phyloP scores from a whole-genome alignment of 169 alveolate genomes.

The Eimeria mitis region DNA sequence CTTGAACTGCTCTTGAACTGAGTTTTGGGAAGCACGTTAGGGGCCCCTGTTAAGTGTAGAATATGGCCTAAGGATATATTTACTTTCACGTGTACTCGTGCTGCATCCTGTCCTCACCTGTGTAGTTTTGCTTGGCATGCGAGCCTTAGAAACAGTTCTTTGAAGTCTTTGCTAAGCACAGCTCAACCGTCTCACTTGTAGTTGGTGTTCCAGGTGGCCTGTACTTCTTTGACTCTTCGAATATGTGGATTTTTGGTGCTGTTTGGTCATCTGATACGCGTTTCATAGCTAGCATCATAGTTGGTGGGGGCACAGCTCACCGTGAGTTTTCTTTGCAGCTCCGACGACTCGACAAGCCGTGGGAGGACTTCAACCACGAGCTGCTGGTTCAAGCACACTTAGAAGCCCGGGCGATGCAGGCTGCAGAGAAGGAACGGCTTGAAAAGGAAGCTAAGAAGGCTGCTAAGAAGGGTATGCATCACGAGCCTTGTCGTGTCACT shows the following conservation, averaged over 20 bases:
- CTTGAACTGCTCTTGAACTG: neutral
- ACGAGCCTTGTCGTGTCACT: neutral
- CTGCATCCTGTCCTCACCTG: neutral
- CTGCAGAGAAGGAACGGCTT: constrained; percentile 53
- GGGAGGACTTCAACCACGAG: constrained; percentile 81
- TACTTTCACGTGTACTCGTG: neutral
- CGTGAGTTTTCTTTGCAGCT: constrained; percentile 45
- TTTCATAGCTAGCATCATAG: neutral
- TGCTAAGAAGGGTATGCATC: constrained; percentile 49
- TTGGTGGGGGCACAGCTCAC: no score
- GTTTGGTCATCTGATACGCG: neutral
- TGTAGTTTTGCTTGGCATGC: neutral
- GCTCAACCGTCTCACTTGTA: neutral
- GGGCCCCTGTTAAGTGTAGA: neutral
- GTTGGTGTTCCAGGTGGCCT: neutral
- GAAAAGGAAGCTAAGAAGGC: constrained; percentile 66
- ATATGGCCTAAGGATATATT: neutral
- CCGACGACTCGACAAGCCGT: constrained; percentile 73
- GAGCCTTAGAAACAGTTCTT: neutral
- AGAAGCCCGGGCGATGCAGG: constrained; percentile 67
- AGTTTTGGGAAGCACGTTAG: neutral
- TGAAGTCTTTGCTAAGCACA: neutral
- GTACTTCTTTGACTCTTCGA: neutral
- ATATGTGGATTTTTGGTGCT: no score
- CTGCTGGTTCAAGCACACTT: constrained; percentile 67